Conservation (phyloP, 768 basidiomycete genomes). For the Naganishia vishniacii region DNA sequence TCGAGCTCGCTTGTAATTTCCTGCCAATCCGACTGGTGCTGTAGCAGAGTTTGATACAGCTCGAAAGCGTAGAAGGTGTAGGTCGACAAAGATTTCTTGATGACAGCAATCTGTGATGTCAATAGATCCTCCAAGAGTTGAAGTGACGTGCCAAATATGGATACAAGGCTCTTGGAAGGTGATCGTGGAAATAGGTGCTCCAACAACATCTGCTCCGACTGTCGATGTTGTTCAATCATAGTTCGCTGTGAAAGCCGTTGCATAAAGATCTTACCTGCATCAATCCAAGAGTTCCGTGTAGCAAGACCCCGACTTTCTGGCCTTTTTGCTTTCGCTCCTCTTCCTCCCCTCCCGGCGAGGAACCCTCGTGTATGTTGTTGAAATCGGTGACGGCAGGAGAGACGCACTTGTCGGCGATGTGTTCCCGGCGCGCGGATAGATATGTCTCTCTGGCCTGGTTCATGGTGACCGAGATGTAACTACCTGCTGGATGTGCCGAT, state of each 20-base stretch:
- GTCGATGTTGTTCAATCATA: background rate
- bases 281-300: slow-evolving; percentile 39
- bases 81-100: slow-evolving; percentile 39
- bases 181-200: slow-evolving; percentile 38
- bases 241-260: background rate
- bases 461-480: slow-evolving; percentile 18
- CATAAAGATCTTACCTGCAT: slow-evolving; percentile 44
- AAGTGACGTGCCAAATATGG: slow-evolving; percentile 28
- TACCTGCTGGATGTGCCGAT: slow-evolving; percentile 30
- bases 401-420: slow-evolving; percentile 31
- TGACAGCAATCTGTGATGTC: slow-evolving; percentile 33
- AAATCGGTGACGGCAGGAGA: slow-evolving; percentile 33
- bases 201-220: slow-evolving; percentile 45
- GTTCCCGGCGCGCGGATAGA: slow-evolving; percentile 34
- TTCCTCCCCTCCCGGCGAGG: slow-evolving; percentile 34
- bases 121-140: slow-evolving; percentile 21
- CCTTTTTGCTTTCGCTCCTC: slow-evolving; percentile 36
- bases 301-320: slow-evolving; percentile 28
- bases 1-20: slow-evolving; percentile 32
- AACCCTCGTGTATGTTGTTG: slow-evolving; percentile 41
- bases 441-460: slow-evolving; percentile 25
- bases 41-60: slow-evolving; percentile 36
- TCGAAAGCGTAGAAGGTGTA: slow-evolving; percentile 43
- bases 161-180: slow-evolving; percentile 29
- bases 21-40: slow-evolving; percentile 35